Evolutionary conservation across 2,329 filamentous ascomycete genomes (phyloP).

Genomic region (Xylariaceae sp.): DNA sequence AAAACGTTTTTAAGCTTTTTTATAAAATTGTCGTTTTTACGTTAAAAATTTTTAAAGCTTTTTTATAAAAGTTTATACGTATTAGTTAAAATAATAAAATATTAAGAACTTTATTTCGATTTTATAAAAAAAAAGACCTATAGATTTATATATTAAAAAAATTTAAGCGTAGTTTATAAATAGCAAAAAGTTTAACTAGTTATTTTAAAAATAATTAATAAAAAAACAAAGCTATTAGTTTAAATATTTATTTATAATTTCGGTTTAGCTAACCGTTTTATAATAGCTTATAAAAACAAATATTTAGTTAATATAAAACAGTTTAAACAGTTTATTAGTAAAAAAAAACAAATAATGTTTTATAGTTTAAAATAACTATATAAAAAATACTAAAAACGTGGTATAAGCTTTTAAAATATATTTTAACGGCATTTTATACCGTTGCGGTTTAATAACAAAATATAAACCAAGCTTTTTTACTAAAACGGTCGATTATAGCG

Average conservation of each 20-base stretch:
- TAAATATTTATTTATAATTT: not conserved
- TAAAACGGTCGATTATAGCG: not conserved
- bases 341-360: conserved; percentile 1
- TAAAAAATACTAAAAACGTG: not conserved
- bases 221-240: not conserved
- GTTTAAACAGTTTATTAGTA: conserved; percentile 1
- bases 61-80: not conserved
- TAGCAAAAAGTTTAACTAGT: not conserved
- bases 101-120: not conserved
- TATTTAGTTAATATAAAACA: not conserved
- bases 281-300: not conserved
- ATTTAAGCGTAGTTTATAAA: not conserved
- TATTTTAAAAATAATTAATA: conserved; percentile 5
- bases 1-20: not conserved
- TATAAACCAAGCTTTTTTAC: conserved; percentile 1
- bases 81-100: conserved; percentile 1
- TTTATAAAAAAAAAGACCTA: conserved; percentile 1
- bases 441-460: not conserved
- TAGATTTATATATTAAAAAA: not conserved
- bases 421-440: not conserved
- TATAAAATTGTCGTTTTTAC: not conserved
- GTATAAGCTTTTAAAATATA: not conserved
- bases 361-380: not conserved
- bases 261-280: not conserved
- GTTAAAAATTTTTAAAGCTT: not conserved